These are phyloP conservation scores for Erodium maritimum DNA, from an alignment of 345 rosid genomes.

Conservation along the genomic window DNA sequence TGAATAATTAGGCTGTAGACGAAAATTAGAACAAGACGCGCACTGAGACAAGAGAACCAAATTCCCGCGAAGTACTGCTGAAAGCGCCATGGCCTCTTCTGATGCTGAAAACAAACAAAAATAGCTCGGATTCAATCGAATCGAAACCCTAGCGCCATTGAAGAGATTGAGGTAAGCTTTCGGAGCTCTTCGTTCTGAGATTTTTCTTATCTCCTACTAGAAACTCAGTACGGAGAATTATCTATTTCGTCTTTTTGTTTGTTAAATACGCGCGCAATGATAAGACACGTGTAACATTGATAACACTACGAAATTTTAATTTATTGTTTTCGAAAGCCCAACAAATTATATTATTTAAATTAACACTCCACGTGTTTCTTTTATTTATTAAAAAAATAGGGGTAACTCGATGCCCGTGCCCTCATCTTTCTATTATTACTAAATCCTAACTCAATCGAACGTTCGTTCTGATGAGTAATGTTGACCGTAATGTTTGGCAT, in stretches of 20 bases:
- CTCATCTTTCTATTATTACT: too few species aligned
- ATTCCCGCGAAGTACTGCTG: slow-evolving; percentile 25
- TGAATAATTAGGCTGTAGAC: slow-evolving; percentile 38
- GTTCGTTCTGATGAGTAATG: too few species aligned
- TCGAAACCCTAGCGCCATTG: background rate
- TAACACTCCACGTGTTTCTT: too few species aligned
- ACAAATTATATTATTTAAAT: too few species aligned
- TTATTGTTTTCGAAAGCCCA: too few species aligned
- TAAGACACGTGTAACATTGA: background rate
- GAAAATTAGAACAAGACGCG: slow-evolving; percentile 41
- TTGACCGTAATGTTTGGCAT: too few species aligned
- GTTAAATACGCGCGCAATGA: background rate
- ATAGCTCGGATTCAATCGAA: background rate
- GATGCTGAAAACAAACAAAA: background rate
- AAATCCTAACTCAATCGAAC: too few species aligned
- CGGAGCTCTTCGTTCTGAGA: background rate
- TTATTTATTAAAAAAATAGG: too few species aligned
- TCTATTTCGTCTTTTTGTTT: background rate
- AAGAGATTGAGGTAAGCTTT: background rate
- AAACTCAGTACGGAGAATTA: background rate
- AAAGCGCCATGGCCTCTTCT: background rate
- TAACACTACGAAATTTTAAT: background rate
- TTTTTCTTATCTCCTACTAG: background rate
- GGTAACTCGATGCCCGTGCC: too few species aligned
- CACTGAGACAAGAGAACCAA: slow-evolving; percentile 34